Evolutionary conservation across 1,284 basidiomycete species (phyloP), one percentile per base, ranked within the genome.

Genomic region (Phenoliferia sp.): DNA sequence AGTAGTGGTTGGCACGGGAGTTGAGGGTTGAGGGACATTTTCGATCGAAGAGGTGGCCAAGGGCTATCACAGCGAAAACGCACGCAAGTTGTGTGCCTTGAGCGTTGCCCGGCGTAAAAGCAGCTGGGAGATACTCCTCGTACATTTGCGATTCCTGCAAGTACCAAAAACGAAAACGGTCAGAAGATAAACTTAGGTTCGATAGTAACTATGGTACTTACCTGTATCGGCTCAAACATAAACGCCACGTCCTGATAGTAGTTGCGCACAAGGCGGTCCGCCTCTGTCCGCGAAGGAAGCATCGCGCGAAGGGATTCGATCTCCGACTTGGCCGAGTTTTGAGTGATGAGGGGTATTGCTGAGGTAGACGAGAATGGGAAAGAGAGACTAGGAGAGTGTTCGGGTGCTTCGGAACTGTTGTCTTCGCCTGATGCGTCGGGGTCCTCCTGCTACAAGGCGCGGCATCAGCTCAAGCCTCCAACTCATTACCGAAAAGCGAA

Each of bases 1-100:
- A 71, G 59, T 66, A 74, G 57, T 60, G 59, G 1, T 66, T 62
- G 0, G 74, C 73, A 10, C 57, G 44, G 31, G 65, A 36, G 52
- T 71, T 72, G n/a, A 58, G 65, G 16, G 63, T 76, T 6, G 75
- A 35, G 2, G 70, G 73, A 3, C 44, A 34, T 33, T 62, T 48
- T 1, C 71, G 69, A 54, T 77, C 75, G 66, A 78, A 76, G 19
- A 75, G 65, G 10, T 65, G 36, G 22, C 74, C 76, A 55, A 77
- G 72, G 1, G 73, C 66, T 31, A 77, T 61, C 33, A 77, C 52
- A 48, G 75, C 67, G 64, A 75, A 75, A 58, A 77, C 64, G 34
- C 73, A 69, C 22, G 75, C 74, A 33, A 78, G 67, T 48, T 72
- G 69, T 7, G 69, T 60, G n/a, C 68, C 63, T 6, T 66, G 60